These are phyloP conservation scores for Zanthoxylum bungeanum DNA, from an alignment of 345 rosid species.

Conservation along the genomic window DNA sequence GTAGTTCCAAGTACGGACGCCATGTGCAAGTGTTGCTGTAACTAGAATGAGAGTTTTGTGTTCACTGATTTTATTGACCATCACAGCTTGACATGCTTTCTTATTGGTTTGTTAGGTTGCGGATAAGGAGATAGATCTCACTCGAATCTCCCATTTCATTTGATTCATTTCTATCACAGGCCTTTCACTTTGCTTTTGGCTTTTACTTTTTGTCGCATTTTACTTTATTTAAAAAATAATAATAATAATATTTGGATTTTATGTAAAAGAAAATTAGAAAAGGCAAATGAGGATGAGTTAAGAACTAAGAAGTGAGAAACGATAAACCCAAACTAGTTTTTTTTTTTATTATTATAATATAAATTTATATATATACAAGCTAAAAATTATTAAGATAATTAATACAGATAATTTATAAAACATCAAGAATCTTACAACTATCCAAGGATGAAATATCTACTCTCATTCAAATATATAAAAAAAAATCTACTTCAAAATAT, in stretches of 20 bases:
- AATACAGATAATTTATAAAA: too few species aligned
- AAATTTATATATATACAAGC: too few species aligned
- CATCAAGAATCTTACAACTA: too few species aligned
- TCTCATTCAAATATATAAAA: too few species aligned
- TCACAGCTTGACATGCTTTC: conserved; percentile 14
- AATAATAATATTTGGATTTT: background rate
- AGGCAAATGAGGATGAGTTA: too few species aligned
- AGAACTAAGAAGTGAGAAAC: too few species aligned
- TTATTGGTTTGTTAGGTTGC: conserved; percentile 29
- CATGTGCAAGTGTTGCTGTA: conserved; percentile 29
- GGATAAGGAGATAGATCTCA: conserved; percentile 68
- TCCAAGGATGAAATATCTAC: too few species aligned
- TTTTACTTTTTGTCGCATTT: background rate
- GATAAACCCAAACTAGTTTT: too few species aligned
- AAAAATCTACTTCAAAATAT: too few species aligned
- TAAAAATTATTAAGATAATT: too few species aligned
- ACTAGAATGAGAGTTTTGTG: background rate
- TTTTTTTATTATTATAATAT: too few species aligned
- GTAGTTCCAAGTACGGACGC: conserved; percentile 73
- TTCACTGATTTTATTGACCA: conserved; percentile 15
- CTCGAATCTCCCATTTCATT: background rate
- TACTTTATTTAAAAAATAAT: background rate
- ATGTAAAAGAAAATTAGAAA: background rate
- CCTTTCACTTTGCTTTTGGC: background rate
- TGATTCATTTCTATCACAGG: background rate